Base-by-base conservation (phyloP, 441 rosid genomes). In the Gossypium lobatum region DNA sequence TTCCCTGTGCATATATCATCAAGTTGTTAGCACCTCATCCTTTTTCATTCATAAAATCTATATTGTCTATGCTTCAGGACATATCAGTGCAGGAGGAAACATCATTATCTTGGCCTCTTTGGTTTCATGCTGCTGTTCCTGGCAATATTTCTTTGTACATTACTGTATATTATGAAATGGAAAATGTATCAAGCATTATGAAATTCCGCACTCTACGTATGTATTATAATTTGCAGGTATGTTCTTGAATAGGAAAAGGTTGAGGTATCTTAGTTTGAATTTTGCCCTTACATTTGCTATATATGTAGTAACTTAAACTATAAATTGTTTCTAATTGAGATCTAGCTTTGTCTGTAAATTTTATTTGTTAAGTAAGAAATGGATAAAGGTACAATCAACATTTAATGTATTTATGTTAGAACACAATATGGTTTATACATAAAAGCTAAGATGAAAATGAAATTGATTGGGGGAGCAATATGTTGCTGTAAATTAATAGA, bases 121-220 rank as follows among this genome's bases (percentile, higher is more conserved):
- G 98, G 99, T 80, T 92, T 83, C 98, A 87, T 73, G 97, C 99
- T 86, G 93, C 99, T 79, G 82, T 80, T 75, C 95, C 97, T 72
- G 99, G 97, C 85, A 84, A 80, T 42, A 75, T 88, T 72, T 87
- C 92, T 63, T 78, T 92, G 82, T 83, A 76, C 71, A 70, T 92
- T 70, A 83, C 90, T 62, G 78, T 93, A 80, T 96, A 90, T 88
- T 96, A 92, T 79, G 99, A 92, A 88, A 85, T 89, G 84, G 93
- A 73, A 81, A 89, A 88, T 85, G 80, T 72, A 77, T 89, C 97
- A 79, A 86, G 89, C 81, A 59, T 76, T 87, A 85, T 96, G 88
- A 96, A 82, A 83, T 96, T 89, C 87, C 97, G 97, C 79, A 86
- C 89, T 52, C 85, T 96, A 46, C 89, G 97, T 73, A 84, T 96